phyloP scores from a whole-genome alignment of 345 rosid genomes.

The Cardamine chenopodiifolia region DNA sequence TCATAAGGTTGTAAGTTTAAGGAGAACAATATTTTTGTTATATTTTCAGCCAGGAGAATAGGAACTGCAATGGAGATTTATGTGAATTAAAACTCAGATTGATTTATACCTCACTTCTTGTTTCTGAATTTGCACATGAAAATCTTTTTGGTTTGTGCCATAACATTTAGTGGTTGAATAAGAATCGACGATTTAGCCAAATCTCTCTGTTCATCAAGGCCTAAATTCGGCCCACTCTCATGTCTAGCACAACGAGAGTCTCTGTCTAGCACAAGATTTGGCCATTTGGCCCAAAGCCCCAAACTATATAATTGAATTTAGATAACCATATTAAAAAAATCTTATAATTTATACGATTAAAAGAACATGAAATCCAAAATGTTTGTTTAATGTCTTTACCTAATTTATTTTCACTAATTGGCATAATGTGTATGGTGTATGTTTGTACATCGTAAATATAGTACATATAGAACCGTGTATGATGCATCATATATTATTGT shows the following conservation, averaged over 20 bases:
- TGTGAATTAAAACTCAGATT: slow-evolving; percentile 21
- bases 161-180: background rate
- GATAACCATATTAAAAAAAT: background rate
- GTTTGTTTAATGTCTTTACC: too few relatives aligned
- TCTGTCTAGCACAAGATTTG: background rate
- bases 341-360: too few relatives aligned
- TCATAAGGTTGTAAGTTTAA: slow-evolving; percentile 16
- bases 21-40: slow-evolving; percentile 1
- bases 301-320: background rate
- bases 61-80: background rate
- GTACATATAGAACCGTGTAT: background rate
- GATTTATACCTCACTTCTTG: background rate
- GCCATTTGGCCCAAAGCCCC: background rate
- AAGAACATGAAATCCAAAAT: background rate
- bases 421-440: background rate
- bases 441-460: background rate
- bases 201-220: background rate
- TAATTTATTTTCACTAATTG: too few relatives aligned
- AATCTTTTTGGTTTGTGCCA: background rate
- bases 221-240: background rate
- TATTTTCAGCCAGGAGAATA: background rate
- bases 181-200: background rate
- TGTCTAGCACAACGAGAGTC: background rate
- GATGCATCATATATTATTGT: background rate
- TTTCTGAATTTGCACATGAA: background rate